Percentiles rank a stretch among this genome's conserved stretches.
Conservation (phyloP, 1,139 yeast genomes). For the Saccharomyces hybrid region DNA sequence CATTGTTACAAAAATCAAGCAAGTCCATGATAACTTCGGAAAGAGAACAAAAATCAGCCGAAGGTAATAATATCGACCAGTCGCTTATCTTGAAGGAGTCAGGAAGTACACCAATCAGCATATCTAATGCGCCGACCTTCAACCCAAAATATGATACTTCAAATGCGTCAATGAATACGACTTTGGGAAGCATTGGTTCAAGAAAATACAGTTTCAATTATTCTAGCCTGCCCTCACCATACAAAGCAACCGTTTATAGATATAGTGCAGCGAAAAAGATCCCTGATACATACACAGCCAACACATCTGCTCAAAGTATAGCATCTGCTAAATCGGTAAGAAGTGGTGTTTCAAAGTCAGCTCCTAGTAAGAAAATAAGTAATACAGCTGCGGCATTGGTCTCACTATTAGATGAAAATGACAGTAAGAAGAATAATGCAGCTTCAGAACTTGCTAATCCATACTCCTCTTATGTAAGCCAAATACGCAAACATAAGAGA, state of each 20-base stretch:
- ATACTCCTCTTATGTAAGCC: constrained; percentile 36
- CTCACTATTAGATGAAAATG: constrained; percentile 48
- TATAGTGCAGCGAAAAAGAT: constrained; percentile 17
- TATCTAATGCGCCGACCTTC: constrained; percentile 31
- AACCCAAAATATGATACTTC: constrained; percentile 30
- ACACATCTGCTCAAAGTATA: background rate
- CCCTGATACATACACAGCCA: constrained; percentile 9
- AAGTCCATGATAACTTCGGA: constrained; percentile 4
- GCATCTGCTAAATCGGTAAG: background rate
- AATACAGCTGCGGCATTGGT: constrained; percentile 60
- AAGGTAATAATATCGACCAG: constrained; percentile 1
- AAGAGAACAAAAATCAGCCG: background rate
- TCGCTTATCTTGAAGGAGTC: constrained; percentile 15
- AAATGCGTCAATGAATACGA: constrained; percentile 13
- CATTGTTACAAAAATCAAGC: constrained; percentile 41
- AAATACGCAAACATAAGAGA: constrained; percentile 24
- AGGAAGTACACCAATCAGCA: constrained; percentile 10
- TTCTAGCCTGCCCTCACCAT: constrained; percentile 60
- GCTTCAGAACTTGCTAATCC: constrained; percentile 45
- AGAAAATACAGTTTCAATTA: constrained; percentile 47
- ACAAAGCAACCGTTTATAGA: constrained; percentile 40
- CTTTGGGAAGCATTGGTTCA: constrained; percentile 17
- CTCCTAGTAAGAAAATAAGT: constrained; percentile 38
- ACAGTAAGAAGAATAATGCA: constrained; percentile 14
- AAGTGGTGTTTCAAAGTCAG: constrained; percentile 3